Evolutionary conservation across 805 yeast species (phyloP).

Genomic region (Metschnikowia shivogae): DNA sequence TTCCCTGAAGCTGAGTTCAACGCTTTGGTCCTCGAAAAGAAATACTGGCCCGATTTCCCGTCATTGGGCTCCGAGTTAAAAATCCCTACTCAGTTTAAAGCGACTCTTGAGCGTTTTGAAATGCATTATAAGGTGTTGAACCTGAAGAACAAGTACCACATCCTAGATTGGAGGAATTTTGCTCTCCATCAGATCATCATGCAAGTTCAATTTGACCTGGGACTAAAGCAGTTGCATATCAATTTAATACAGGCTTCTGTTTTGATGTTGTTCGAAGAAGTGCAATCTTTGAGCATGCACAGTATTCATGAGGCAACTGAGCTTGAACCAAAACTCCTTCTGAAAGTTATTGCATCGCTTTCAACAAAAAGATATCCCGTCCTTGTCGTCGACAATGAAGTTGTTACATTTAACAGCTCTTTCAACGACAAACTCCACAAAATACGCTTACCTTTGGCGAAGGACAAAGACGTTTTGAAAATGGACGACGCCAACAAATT

Average conservation of each 20-base stretch:
- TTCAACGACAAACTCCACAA: constrained; percentile 27
- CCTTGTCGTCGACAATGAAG: constrained; percentile 15
- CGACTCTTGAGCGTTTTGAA: constrained; percentile 20
- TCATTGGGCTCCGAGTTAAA: constrained; percentile 17
- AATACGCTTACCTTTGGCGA: constrained; percentile 29
- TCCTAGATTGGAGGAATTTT: constrained; percentile 39
- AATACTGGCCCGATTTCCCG: constrained; percentile 41
- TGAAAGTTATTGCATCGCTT: constrained; percentile 27
- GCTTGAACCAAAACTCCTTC: constrained; percentile 30
- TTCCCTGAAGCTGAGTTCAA: constrained; percentile 21
- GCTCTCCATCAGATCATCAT: constrained; percentile 40
- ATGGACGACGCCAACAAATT: constrained; percentile 8
- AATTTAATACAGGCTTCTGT: constrained; percentile 45
- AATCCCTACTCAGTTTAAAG: constrained; percentile 23
- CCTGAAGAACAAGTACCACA: constrained; percentile 23
- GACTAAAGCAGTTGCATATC: constrained; percentile 30
- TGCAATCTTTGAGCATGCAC: constrained; percentile 16
- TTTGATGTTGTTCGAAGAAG: constrained; percentile 34
- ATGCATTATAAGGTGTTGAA: constrained; percentile 18
- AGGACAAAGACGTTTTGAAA: constrained; percentile 8
- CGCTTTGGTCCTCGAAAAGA: constrained; percentile 31
- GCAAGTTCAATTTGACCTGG: constrained; percentile 27
- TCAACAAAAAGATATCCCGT: constrained; percentile 29
- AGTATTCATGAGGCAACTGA: constrained; percentile 26
- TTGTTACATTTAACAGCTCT: constrained; percentile 17